phyloP scores from a whole-genome alignment of 106 monocot genomes.

The Chionographis japonica region DNA sequence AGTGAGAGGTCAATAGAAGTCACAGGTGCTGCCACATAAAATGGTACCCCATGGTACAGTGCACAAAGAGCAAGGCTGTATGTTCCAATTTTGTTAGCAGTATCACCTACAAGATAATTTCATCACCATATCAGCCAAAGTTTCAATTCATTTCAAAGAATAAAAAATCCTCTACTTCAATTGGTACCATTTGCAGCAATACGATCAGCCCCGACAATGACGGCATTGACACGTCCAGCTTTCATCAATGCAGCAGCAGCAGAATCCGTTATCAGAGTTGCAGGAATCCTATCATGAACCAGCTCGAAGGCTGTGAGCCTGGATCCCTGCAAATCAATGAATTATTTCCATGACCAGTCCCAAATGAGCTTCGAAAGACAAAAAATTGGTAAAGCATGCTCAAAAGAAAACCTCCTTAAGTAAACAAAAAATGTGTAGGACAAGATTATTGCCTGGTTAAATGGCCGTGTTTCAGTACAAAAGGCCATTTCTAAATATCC shows the following conservation, averaged over 20 bases:
- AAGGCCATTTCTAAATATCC: conserved; percentile 66
- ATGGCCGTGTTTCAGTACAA: conserved; percentile 97
- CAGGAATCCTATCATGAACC: conserved; percentile 91
- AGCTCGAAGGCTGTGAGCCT: conserved; percentile 93
- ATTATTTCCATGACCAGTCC: background rate
- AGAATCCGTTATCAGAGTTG: conserved; percentile 89
- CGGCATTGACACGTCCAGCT: conserved; percentile 56
- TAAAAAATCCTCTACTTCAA: background rate
- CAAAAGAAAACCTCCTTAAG: background rate
- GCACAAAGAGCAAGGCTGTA: conserved; percentile 83
- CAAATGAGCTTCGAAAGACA: too few species aligned
- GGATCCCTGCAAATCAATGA: conserved; percentile 61
- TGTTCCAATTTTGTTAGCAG: conserved; percentile 98
- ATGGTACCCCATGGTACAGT: conserved; percentile 66
- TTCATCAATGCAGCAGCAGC: conserved; percentile 93
- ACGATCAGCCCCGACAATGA: conserved; percentile 94
- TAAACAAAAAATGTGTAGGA: background rate
- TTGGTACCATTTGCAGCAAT: conserved; percentile 81
- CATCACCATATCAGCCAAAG: background rate
- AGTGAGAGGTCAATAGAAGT: conserved; percentile 87
- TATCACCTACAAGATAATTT: conserved; percentile 56
- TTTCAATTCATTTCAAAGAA: background rate
- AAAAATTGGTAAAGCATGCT: background rate
- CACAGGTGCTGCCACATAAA: conserved; percentile 87
- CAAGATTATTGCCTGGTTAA: conserved; percentile 66